A percentile compares a stretch with the other conserved stretches of the same genome.
Conservation (phyloP, 2,329 filamentous ascomycete species). For the Cercospora janseana region DNA sequence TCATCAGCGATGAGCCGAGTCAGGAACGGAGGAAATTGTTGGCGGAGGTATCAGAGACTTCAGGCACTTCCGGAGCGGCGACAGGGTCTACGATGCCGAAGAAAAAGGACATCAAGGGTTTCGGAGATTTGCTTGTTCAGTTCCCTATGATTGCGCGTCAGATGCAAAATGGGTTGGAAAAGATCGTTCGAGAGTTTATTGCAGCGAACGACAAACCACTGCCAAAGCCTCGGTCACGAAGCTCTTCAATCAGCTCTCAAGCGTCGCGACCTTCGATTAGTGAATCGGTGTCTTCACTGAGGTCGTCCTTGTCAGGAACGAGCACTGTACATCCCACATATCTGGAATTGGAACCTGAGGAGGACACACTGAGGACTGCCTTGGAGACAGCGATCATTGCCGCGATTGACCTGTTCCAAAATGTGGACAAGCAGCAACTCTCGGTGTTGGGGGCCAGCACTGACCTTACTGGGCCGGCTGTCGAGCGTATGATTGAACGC, state of each 20-base stretch:
- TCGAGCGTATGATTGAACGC: constrained; percentile 90
- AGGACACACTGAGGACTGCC: constrained; percentile 82
- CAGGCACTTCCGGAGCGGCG: constrained; percentile 18
- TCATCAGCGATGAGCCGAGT: constrained; percentile 41
- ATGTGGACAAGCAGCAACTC: constrained; percentile 91
- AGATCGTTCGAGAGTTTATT: constrained; percentile 84
- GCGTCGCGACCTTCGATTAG: constrained; percentile 36
- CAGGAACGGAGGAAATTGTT: constrained; percentile 35
- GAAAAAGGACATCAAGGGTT: constrained; percentile 90
- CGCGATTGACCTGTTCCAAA: constrained; percentile 93
- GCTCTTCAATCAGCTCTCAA: constrained; percentile 39
- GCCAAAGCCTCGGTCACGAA: constrained; percentile 48
- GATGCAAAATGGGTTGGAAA: constrained; percentile 89
- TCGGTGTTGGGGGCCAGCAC: constrained; percentile 90
- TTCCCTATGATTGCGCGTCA: constrained; percentile 96
- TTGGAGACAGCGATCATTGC: constrained; percentile 89
- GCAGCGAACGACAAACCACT: constrained; percentile 81
- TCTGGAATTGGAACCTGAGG: constrained; percentile 77
- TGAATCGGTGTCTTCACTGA: constrained; percentile 37
- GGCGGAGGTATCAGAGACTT: constrained; percentile 32
- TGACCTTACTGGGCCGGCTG: constrained; percentile 84
- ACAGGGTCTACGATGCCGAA: constrained; percentile 50
- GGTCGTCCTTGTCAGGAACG: constrained; percentile 39
- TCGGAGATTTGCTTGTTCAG: constrained; percentile 82
- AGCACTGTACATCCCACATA: constrained; percentile 51